These are phyloP conservation scores for Phytopythium litorale DNA, from an alignment of 352 stramenopile genomes.

Conservation along the genomic window DNA sequence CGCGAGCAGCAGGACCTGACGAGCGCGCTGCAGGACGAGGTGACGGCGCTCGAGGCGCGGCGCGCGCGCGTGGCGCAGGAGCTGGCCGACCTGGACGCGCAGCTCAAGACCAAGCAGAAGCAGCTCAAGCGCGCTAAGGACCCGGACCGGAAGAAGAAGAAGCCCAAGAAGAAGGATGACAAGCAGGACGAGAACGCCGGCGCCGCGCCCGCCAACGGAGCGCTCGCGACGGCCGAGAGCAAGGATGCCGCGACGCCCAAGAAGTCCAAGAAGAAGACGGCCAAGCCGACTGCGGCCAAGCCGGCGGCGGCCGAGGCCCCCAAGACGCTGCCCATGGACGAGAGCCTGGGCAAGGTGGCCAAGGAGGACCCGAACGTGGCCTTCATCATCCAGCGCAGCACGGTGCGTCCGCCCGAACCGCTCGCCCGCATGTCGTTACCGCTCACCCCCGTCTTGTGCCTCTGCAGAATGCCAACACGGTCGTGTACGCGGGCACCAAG, in stretches of 20 bases:
- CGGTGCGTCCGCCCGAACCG: conserved; percentile 22
- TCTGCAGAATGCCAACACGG: conserved; percentile 77
- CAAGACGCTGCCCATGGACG: conserved; percentile 56
- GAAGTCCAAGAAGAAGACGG: conserved; percentile 35
- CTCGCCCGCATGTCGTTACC: background rate
- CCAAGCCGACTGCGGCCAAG: conserved; percentile 15
- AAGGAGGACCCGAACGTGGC: conserved; percentile 73
- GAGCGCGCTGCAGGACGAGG: conserved; percentile 51
- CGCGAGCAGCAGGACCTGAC: conserved; percentile 75
- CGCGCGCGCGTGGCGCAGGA: conserved; percentile 34
- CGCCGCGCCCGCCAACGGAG: background rate
- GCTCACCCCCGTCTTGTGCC: background rate
- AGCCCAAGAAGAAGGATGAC: conserved; percentile 30
- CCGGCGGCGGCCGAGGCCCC: too few relatives aligned
- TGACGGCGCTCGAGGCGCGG: conserved; percentile 60
- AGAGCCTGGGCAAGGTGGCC: conserved; percentile 56
- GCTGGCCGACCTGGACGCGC: conserved; percentile 38
- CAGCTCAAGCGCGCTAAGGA: conserved; percentile 50
- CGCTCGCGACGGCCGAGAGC: background rate
- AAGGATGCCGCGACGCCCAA: conserved; percentile 7
- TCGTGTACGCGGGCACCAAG: conserved; percentile 68
- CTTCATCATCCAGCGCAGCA: conserved; percentile 87
- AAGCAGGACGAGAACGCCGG: conserved; percentile 2
- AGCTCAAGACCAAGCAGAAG: conserved; percentile 65
- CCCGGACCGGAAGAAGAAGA: conserved; percentile 37